Percentiles rank a stretch among this genome's conserved stretches.
These are phyloP conservation scores for Yamadazyma trypodendri DNA, from an alignment of 1,139 yeast species.

Conservation along the genomic window DNA sequence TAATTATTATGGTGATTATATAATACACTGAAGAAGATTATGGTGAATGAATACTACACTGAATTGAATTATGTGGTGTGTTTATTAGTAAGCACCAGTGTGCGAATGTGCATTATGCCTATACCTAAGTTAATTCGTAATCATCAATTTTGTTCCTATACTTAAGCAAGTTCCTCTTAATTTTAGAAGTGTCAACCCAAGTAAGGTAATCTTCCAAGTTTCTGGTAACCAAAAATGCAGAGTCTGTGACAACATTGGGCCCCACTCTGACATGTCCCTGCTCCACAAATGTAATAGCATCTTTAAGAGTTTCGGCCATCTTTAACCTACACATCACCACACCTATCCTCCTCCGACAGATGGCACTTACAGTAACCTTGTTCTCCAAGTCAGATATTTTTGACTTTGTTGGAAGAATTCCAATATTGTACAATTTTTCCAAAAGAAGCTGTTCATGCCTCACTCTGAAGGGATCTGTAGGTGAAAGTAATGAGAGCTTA, in stretches of 20 bases:
- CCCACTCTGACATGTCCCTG: slow-evolving; percentile 99
- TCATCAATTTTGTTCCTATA: slow-evolving; percentile 86
- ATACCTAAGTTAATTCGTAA: slow-evolving; percentile 55
- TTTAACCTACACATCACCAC: slow-evolving; percentile 93
- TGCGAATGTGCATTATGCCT: slow-evolving; percentile 12
- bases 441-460: slow-evolving; percentile 84
- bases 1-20: too few species aligned
- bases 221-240: slow-evolving; percentile 89
- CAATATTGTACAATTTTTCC: slow-evolving; percentile 87
- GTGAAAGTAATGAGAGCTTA: slow-evolving; percentile 76
- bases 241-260: slow-evolving; percentile 91
- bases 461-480: slow-evolving; percentile 80
- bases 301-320: slow-evolving; percentile 88
- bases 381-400: slow-evolving; percentile 93
- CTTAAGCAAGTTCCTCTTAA: slow-evolving; percentile 83
- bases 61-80: too few species aligned
- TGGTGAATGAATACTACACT: too few species aligned
- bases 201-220: slow-evolving; percentile 95
- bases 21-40: too few species aligned
- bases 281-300: slow-evolving; percentile 89
- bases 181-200: slow-evolving; percentile 95
- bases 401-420: slow-evolving; percentile 77
- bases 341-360: slow-evolving; percentile 89
- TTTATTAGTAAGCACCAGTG: too few species aligned
- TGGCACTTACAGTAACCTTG: slow-evolving; percentile 85